A percentile compares a stretch with the other conserved stretches of the same genome.
These are phyloP conservation scores for Liriodendron chinense DNA, from an alignment of 164 flowering plant genomes.

Conservation along the genomic window DNA sequence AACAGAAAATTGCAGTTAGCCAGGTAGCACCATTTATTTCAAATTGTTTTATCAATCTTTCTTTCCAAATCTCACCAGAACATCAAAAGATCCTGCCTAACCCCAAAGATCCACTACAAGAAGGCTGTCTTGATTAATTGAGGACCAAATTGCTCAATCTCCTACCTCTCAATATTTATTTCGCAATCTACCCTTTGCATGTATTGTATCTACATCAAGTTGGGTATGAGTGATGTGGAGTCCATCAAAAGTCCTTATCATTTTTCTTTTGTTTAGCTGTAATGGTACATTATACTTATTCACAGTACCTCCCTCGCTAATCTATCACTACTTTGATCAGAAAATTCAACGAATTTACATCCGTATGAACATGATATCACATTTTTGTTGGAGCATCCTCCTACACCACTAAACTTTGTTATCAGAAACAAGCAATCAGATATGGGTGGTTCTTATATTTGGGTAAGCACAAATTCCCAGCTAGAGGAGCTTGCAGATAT, in stretches of 20 bases:
- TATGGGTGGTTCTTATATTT: slow-evolving; percentile 44
- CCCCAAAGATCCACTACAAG: neutral
- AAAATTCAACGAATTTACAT: slow-evolving; percentile 15
- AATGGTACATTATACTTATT: neutral
- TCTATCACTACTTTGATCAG: slow-evolving; percentile 8
- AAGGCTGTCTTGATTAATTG: neutral
- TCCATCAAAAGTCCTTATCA: neutral
- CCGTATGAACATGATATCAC: slow-evolving; percentile 28
- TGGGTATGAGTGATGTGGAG: neutral
- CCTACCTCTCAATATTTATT: neutral
- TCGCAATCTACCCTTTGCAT: neutral
- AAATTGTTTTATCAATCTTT: too few species aligned
- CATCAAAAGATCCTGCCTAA: too few species aligned
- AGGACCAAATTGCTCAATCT: neutral
- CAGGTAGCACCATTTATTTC: too few species aligned
- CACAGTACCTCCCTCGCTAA: neutral
- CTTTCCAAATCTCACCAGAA: too few species aligned
- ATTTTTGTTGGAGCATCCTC: slow-evolving; percentile 20
- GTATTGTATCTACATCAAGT: neutral
- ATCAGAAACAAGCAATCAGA: slow-evolving; percentile 15
- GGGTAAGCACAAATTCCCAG: slow-evolving; percentile 67
- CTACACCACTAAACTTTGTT: neutral
- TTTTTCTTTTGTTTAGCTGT: neutral
- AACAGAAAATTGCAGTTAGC: too few species aligned
- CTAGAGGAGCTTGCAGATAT: slow-evolving; percentile 53